Base-by-base conservation (phyloP, 306 rosid genomes). In the Casuarina cunninghamiana region DNA sequence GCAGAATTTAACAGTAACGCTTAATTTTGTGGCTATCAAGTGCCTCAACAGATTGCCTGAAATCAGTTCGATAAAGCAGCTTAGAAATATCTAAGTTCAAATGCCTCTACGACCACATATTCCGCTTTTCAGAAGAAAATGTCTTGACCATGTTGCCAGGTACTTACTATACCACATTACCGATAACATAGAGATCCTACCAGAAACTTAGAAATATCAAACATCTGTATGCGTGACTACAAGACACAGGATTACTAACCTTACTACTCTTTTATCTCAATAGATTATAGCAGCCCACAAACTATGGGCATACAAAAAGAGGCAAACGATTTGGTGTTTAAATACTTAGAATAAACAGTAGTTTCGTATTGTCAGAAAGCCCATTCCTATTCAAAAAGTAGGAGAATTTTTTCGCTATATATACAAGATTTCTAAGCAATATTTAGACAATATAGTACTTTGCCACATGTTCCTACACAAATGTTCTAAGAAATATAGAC, bases 321-420 rank as follows among this genome's bases (percentile, higher is more conserved):
- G 5, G 16, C 48, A 16, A 65, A 65, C 4, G 26, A 65, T 2
- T 41, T 16, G 19, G 1, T 66, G 7, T 41, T 46, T 35, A 15
- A 2, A 66, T 66, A 62, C 57, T 72, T 38, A 57, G 53, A 71
- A 78, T 69, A 62, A 69, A 69, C 4, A 39, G 58, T 42, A 53
- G 15, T 67, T 51, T 69, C 39, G 2, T 17, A 32, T 26, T 26
- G 32, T 26, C 0, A 26, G 32, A 26, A 26, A 26, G 32, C 32
- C 32, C 32, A 26, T 26, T 26, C 32, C 32, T 26, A 26, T 26
- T 26, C 32, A 0, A 21, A 21, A 21, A 21, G 26, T 21, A 21
- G 26, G 26, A 21, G 26, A 21, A 21, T 26, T 26, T 26, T 26
- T 26, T 26, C 32, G 0, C 32, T 26, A 0, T 26, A 26, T 26